Base-by-base conservation (phyloP, 495 filamentous ascomycete genomes). In the Friedmanniomyces endolithicus region DNA sequence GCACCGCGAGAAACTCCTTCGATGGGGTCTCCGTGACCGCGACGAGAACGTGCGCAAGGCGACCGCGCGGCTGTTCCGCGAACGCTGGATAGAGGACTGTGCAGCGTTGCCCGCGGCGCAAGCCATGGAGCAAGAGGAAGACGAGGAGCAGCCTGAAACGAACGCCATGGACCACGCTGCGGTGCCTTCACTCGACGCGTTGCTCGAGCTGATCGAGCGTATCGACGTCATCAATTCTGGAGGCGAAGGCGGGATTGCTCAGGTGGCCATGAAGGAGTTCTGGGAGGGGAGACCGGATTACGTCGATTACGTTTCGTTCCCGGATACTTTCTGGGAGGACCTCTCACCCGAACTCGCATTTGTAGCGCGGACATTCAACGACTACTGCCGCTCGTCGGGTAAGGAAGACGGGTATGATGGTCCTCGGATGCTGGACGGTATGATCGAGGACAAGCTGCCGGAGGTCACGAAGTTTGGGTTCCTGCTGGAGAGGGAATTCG, bases 251-350 rank as follows among this genome's bases (percentile, higher is more conserved):
- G 92, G 92, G 3, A 86, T 96, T 37, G 89, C 86, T 0, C 77
- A 88, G 20, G 87, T 94, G 61, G 92, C 94, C 2, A 90, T 99
- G 86, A 82, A 79, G 56, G 84, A 86, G 47, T 97, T 99, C 73
- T 99, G 92, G 92, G 84, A 88, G 62, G 87, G 89, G 29, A 81
- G 92, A 23, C 84, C 87, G 1, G 92, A 99, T 65, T 95, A 97
- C 65, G 74, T 87, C 4, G 87, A 92, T 33, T 81, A 76, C 16
- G 74, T 96, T 49, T 70, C 74, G 20, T 94, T 99, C 55, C 82
- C 88, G 48, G 86, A 95, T 62, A 70, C 70, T 7, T 99, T 88
- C 72, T 99, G 89, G 85, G 83, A 95, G 56, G 80, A 78, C 6
- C 74, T 97, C 17, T 88, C 78, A 0, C 83, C 87, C 31, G 92